These are phyloP conservation scores for Blastobotrys parvus DNA, from an alignment of 805 yeast species.

Conservation along the genomic window DNA sequence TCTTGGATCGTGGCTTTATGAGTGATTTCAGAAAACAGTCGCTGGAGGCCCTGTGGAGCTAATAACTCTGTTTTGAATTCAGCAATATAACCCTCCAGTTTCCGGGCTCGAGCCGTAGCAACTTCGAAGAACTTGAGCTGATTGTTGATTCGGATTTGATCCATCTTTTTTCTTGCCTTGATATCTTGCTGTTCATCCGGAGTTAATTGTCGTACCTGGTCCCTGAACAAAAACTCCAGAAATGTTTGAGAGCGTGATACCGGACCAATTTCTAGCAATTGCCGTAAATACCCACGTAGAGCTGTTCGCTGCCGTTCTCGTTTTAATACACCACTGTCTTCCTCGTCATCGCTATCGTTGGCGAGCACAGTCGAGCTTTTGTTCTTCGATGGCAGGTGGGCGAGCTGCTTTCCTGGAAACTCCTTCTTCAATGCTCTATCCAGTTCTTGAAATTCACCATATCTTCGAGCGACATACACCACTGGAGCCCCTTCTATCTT, in stretches of 20 bases:
- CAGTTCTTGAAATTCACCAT: conserved; percentile 57
- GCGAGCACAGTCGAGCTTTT: conserved; percentile 18
- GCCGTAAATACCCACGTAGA: conserved; percentile 60
- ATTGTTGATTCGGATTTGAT: conserved; percentile 48
- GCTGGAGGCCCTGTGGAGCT: conserved; percentile 46
- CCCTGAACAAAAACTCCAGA: conserved; percentile 42
- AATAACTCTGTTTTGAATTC: conserved; percentile 50
- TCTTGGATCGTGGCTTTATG: conserved; percentile 42
- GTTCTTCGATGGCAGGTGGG: conserved; percentile 50
- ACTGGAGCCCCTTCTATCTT: conserved; percentile 21
- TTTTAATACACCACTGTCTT: conserved; percentile 31
- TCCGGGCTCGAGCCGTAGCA: conserved; percentile 48
- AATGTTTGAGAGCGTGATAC: conserved; percentile 47
- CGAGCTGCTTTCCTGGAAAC: conserved; percentile 64
- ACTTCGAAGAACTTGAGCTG: conserved; percentile 68
- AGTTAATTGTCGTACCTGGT: conserved; percentile 32
- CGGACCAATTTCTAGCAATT: conserved; percentile 45
- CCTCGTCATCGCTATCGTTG: conserved; percentile 13
- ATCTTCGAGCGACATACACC: conserved; percentile 52
- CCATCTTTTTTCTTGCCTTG: conserved; percentile 49
- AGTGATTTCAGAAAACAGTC: conserved; percentile 61
- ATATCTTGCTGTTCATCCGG: conserved; percentile 47
- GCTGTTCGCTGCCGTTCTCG: conserved; percentile 75
- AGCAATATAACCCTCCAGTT: conserved; percentile 48
- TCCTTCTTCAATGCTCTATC: conserved; percentile 39